A percentile compares a stretch with the other conserved stretches of the same genome.
Conservation (phyloP, 768 basidiomycete genomes). For the Lactarius trivialis region DNA sequence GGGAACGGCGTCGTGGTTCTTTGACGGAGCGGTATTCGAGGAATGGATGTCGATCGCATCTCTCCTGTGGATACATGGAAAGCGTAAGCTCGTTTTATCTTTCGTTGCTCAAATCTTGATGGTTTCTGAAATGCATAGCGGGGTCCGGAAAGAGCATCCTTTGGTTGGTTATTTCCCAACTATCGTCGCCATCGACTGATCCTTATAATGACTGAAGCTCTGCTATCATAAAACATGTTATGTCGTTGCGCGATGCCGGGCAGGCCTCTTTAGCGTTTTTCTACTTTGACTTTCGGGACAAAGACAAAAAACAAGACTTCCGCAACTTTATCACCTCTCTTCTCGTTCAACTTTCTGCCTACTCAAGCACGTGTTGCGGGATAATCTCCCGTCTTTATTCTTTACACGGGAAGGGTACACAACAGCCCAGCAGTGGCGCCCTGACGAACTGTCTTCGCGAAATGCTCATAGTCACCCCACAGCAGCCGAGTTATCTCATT, state of each 20-base stretch:
- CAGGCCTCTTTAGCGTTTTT: background rate
- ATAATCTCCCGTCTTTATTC: background rate
- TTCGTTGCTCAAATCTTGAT: background rate
- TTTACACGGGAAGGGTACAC: background rate
- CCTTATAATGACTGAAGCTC: background rate
- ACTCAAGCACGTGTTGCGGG: background rate
- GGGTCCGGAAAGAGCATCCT: background rate
- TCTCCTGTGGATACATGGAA: background rate
- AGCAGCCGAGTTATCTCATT: too few species aligned
- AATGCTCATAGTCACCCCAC: too few species aligned
- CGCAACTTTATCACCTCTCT: background rate
- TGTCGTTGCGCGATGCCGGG: background rate
- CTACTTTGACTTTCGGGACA: background rate
- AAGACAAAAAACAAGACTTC: background rate
- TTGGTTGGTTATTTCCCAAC: background rate
- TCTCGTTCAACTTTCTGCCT: background rate
- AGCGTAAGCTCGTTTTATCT: background rate
- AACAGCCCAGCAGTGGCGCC: background rate
- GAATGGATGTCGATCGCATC: background rate
- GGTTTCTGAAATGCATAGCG: background rate
- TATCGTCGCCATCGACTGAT: rapidly evolving
- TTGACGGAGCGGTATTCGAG: background rate
- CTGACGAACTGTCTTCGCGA: background rate
- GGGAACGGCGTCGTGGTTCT: background rate
- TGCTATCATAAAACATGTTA: background rate